A percentile compares a stretch with the other conserved stretches of the same genome.
Conservation (phyloP, 257 asterid genomes). For the Apocynum venetum region DNA sequence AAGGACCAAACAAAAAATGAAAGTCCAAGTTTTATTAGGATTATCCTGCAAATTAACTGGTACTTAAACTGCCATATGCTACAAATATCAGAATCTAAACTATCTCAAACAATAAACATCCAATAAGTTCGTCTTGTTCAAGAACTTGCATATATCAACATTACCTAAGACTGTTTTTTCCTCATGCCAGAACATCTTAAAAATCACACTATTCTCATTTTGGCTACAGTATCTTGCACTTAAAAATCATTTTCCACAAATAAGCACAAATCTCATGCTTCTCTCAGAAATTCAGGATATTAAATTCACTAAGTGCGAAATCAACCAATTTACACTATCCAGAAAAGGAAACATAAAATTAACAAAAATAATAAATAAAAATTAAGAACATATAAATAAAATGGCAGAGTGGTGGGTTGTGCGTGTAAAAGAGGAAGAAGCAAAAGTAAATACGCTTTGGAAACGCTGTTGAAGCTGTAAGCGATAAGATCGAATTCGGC, state of each 20-base stretch:
- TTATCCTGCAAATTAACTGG: neutral
- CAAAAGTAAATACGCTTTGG: slow-evolving; percentile 42
- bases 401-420: neutral
- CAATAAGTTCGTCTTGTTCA: neutral
- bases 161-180: neutral
- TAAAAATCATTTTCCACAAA: neutral
- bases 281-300: neutral
- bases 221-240: neutral
- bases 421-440: neutral
- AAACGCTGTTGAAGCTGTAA: slow-evolving; percentile 65
- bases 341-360: neutral
- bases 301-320: neutral
- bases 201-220: neutral
- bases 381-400: neutral
- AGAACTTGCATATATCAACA: neutral
- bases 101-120: neutral
- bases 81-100: neutral
- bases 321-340: neutral
- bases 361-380: neutral
- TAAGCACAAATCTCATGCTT: no score
- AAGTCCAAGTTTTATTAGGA: neutral
- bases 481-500: slow-evolving; percentile 73
- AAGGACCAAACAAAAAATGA: no score
- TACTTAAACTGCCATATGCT: neutral
- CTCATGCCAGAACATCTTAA: neutral